Percentiles rank a stretch among this genome's conserved stretches.
These are phyloP conservation scores for Grammothele lineata DNA, from an alignment of 768 basidiomycete species.

Conservation along the genomic window DNA sequence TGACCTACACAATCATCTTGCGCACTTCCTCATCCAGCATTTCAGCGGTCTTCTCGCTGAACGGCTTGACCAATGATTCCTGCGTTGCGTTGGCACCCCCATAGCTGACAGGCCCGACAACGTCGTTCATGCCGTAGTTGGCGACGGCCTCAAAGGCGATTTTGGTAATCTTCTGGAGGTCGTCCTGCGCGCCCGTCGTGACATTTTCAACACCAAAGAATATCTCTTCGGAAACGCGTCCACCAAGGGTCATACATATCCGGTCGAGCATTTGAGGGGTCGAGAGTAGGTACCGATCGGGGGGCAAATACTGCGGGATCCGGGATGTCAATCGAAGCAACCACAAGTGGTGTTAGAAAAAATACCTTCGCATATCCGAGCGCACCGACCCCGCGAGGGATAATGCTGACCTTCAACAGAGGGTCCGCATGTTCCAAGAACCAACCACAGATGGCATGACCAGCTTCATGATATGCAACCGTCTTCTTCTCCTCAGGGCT, in stretches of 20 bases:
- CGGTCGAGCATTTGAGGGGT: slow-evolving; percentile 92
- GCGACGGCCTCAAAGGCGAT: slow-evolving; percentile 97
- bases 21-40: slow-evolving; percentile 89
- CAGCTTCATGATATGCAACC: slow-evolving; percentile 98
- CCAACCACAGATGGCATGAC: slow-evolving; percentile 98
- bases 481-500: slow-evolving; percentile 97
- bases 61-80: slow-evolving; percentile 94
- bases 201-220: slow-evolving; percentile 91
- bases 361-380: slow-evolving; percentile 95
- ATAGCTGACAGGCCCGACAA: slow-evolving; percentile 95
- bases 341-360: no score
- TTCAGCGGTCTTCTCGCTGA: slow-evolving; percentile 96
- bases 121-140: slow-evolving; percentile 95
- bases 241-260: slow-evolving; percentile 98
- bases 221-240: slow-evolving; percentile 96
- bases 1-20: slow-evolving; percentile 83
- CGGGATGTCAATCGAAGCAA: not conserved
- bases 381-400: slow-evolving; percentile 92
- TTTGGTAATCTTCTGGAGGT: slow-evolving; percentile 94
- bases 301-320: slow-evolving; percentile 81
- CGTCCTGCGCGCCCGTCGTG: slow-evolving; percentile 97
- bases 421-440: slow-evolving; percentile 97
- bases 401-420: slow-evolving; percentile 95
- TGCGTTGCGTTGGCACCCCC: slow-evolving; percentile 81
- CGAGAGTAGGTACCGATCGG: slow-evolving; percentile 92